These are phyloP conservation scores for Malus hybrid DNA, from an alignment of 331 rosid species.

Conservation along the genomic window DNA sequence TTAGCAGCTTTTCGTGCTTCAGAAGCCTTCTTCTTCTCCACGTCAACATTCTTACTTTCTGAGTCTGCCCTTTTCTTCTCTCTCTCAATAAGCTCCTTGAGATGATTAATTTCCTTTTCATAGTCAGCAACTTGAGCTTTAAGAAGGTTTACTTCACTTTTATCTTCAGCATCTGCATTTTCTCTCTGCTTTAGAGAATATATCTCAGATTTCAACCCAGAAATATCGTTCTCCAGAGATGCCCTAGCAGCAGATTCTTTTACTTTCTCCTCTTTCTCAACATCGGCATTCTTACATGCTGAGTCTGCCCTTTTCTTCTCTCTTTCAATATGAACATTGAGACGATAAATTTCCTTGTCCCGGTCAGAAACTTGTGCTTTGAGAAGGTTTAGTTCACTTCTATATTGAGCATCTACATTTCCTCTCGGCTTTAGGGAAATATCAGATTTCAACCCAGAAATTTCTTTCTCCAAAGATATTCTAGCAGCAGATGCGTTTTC, in stretches of 20 bases:
- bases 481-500: slow-evolving; percentile 37
- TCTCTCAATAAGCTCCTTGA: slow-evolving; percentile 44
- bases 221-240: slow-evolving; percentile 43
- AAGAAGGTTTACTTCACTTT: slow-evolving; percentile 35
- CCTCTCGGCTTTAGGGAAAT: slow-evolving; percentile 29
- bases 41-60: slow-evolving; percentile 48
- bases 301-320: slow-evolving; percentile 53
- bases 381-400: slow-evolving; percentile 34
- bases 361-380: slow-evolving; percentile 35
- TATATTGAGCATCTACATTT: slow-evolving; percentile 18
- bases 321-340: slow-evolving; percentile 44
- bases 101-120: slow-evolving; percentile 41
- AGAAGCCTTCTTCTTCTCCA: slow-evolving; percentile 41
- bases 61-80: slow-evolving; percentile 52
- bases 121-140: slow-evolving; percentile 35
- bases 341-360: slow-evolving; percentile 43
- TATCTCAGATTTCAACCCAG: slow-evolving; percentile 49
- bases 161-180: slow-evolving; percentile 17
- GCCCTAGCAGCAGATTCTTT: slow-evolving; percentile 40
- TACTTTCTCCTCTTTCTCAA: slow-evolving; percentile 32
- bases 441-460: slow-evolving; percentile 45
- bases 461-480: slow-evolving; percentile 44
- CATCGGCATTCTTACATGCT: slow-evolving; percentile 45
- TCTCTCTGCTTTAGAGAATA: slow-evolving; percentile 29
- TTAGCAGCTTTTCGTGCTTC: slow-evolving; percentile 39